Percentiles rank a stretch among this genome's conserved stretches.
Evolutionary conservation across 768 basidiomycete genomes (phyloP).

Genomic region (Psilocybe tampanensis): DNA sequence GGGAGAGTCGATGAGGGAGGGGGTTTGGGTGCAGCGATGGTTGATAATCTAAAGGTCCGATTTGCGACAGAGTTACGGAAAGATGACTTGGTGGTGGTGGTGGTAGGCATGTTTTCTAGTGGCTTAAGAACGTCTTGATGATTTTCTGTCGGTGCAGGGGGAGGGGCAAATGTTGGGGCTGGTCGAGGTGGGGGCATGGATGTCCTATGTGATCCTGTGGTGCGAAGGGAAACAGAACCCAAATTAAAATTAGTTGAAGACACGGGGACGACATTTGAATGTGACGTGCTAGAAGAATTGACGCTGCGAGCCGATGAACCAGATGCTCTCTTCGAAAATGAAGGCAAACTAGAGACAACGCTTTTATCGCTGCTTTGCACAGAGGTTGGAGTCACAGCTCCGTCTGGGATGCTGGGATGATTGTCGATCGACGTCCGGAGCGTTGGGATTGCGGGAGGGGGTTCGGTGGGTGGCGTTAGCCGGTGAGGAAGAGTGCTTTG

Average conservation of each 20-base stretch:
- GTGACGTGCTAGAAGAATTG: slow-evolving; percentile 42
- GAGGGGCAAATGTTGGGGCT: slow-evolving; percentile 68
- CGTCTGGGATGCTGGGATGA: slow-evolving; percentile 34
- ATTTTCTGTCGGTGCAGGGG: slow-evolving; percentile 54
- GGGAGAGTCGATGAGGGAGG: slow-evolving; percentile 64
- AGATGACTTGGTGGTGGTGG: slow-evolving; percentile 32
- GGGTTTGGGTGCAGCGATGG: slow-evolving; percentile 64
- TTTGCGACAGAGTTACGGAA: slow-evolving; percentile 62
- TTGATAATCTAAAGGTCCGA: slow-evolving; percentile 59
- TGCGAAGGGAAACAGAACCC: slow-evolving; percentile 12
- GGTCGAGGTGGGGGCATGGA: slow-evolving; percentile 79
- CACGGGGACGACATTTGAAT: slow-evolving; percentile 31
- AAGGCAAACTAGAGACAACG: slow-evolving; percentile 45
- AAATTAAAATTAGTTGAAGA: slow-evolving; percentile 10
- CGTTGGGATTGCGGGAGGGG: slow-evolving; percentile 51
- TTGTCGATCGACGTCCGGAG: slow-evolving; percentile 29
- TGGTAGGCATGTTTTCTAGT: slow-evolving; percentile 17
- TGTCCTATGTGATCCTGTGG: slow-evolving; percentile 39
- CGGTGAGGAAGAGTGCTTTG: slow-evolving; percentile 52
- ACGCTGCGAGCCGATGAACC: slow-evolving; percentile 50
- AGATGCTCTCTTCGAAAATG: slow-evolving; percentile 56
- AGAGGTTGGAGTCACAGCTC: slow-evolving; percentile 38
- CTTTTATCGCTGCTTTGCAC: slow-evolving; percentile 45
- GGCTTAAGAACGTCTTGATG: slow-evolving; percentile 27
- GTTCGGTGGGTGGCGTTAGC: slow-evolving; percentile 60